phyloP scores from a whole-genome alignment of 169 alveolate species.

The Perkinsus olseni region DNA sequence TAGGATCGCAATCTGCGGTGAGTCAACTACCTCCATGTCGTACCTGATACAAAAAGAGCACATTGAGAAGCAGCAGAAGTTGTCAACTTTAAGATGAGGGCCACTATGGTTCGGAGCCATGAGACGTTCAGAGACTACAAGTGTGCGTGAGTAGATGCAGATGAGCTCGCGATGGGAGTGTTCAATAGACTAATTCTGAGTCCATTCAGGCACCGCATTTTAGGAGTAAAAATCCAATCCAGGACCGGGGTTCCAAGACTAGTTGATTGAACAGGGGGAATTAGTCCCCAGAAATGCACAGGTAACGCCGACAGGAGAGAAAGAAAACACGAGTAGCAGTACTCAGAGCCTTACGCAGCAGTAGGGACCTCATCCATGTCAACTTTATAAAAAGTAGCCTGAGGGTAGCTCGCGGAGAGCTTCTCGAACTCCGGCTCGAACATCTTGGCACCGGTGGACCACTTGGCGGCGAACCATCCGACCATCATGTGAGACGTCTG shows the following conservation, averaged over 20 bases:
- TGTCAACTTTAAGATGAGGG: too few relatives aligned
- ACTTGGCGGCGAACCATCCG: neutral
- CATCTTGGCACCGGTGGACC: neutral
- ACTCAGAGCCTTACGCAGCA: neutral
- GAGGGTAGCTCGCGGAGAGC: neutral
- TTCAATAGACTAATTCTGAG: too few relatives aligned
- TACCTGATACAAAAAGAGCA: neutral
- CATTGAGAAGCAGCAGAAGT: neutral
- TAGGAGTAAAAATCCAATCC: neutral
- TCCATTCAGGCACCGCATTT: neutral
- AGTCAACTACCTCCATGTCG: neutral
- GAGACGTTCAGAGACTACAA: too few relatives aligned
- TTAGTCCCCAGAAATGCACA: too few relatives aligned
- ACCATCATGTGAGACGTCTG: neutral
- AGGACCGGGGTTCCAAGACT: too few relatives aligned
- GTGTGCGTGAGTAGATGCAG: too few relatives aligned
- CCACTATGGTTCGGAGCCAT: too few relatives aligned
- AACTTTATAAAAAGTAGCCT: neutral
- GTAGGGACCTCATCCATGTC: neutral
- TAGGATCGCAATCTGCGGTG: neutral
- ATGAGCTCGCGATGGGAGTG: too few relatives aligned
- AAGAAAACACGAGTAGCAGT: too few relatives aligned
- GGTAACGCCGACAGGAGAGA: too few relatives aligned
- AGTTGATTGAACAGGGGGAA: too few relatives aligned
- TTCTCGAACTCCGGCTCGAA: neutral